Evolutionary conservation across 805 yeast genomes (phyloP), one percentile per base, ranked within the genome.

Genomic region (Candida yuanshanica): DNA sequence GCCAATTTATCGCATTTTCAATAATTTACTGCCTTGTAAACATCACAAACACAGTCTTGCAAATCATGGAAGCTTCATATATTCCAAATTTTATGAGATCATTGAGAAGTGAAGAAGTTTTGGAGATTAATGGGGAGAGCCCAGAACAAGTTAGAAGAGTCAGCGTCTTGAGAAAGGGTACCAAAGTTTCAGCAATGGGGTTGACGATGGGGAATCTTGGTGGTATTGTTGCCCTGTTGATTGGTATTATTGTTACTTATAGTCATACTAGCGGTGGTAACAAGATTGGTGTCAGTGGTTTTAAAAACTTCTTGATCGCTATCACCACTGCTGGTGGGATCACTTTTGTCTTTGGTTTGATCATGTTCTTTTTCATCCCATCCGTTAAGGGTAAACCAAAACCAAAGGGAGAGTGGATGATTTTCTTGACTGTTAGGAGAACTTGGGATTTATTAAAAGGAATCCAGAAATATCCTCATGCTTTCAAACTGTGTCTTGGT

Each of bases 31-130:
- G 55, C n/a, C 38, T 64, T 14, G 39, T 63, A 31, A 56, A 56
- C 27, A 45, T 64, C 11, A 47, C 49, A 16, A 60, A 58, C 43
- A 56, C 63, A 1, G 44, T 63, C 2, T 59, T 66, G 40, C 68
- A 68, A 44, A 63, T 65, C 13, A 34, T 65, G 17, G 70, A 66
- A 42, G 70, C 64, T 1, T 62, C 70, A 1, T 67, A 65, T 39
- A 64, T 67, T 31, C 72, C 72, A 2, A 37, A 60, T 17, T 64
- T 68, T 40, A 66, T 68, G 71, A 53, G 66, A 36, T 63, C 64
- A 7, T 48, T 53, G 3, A 55, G 48, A 5, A n/a, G 20, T 2
- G 33, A 18, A 7, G 41, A 41, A 4, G 20, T 10, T 6, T 25
- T 16, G 11, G 36, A 18, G 20, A 21, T 44, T 3, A 56, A 51